phyloP scores from a whole-genome alignment of 352 stramenopile species.

The Phytophthora europaea region DNA sequence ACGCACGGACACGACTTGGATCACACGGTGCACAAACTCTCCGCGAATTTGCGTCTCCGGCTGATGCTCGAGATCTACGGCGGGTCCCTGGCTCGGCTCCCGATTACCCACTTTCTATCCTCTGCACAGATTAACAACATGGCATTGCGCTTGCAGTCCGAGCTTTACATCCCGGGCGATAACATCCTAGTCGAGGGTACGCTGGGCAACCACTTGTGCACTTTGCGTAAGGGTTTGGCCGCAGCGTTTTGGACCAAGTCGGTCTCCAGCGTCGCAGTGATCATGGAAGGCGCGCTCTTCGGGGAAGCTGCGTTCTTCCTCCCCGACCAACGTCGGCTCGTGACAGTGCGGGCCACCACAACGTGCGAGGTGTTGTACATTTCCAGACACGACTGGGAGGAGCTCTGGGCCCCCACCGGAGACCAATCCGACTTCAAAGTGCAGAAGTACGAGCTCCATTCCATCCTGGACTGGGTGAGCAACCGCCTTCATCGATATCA shows the following conservation, averaged over 20 bases:
- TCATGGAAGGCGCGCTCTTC: constrained; percentile 65
- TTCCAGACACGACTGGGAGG: constrained; percentile 58
- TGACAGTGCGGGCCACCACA: constrained; percentile 58
- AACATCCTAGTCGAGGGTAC: constrained; percentile 6
- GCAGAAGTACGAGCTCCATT: constrained; percentile 55
- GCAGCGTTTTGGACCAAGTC: constrained; percentile 58
- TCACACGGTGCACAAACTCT: neutral
- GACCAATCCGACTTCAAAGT: constrained; percentile 46
- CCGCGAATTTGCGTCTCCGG: neutral
- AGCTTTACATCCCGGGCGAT: constrained; percentile 26
- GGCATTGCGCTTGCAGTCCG: neutral
- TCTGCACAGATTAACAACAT: neutral
- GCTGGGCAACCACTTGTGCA: constrained; percentile 48
- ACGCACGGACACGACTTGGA: neutral
- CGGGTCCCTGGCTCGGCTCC: neutral
- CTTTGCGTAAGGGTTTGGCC: constrained; percentile 57
- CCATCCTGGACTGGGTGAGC: constrained; percentile 66
- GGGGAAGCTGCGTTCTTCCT: constrained; percentile 73
- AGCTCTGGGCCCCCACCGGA: constrained; percentile 49
- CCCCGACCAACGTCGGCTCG: constrained; percentile 53
- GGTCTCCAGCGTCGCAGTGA: constrained; percentile 49
- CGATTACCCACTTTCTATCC: neutral
- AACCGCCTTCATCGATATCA: constrained; percentile 53
- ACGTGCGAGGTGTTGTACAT: constrained; percentile 68
- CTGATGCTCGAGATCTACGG: neutral